A percentile compares a stretch with the other conserved stretches of the same genome.
Conservation (phyloP, 352 stramenopile species). For the Phytophthora niederhauseri region DNA sequence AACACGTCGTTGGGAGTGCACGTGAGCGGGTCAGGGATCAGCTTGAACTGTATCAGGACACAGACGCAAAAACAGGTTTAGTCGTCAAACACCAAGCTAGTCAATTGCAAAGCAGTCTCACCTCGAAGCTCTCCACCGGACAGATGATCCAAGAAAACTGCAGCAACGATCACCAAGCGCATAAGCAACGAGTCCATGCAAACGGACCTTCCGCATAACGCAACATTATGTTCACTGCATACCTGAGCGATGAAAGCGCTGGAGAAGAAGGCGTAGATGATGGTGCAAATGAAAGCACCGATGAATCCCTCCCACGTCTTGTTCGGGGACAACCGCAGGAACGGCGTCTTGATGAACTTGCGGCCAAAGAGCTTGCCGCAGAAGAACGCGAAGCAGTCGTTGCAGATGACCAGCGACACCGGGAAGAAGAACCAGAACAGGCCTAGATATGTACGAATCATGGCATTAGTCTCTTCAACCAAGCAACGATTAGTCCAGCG, state of each 20-base stretch:
- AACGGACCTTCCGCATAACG: not conserved
- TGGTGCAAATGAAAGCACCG: conserved; percentile 95
- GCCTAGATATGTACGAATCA: conserved; percentile 44
- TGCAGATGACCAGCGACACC: conserved; percentile 94
- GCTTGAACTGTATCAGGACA: too few species aligned
- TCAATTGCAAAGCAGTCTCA: conserved; percentile 14
- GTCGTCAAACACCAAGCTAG: too few species aligned
- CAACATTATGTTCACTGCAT: conserved; percentile 1
- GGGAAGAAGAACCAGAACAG: conserved; percentile 97
- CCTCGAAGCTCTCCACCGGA: conserved; percentile 84
- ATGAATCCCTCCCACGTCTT: conserved; percentile 99
- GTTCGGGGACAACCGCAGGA: conserved; percentile 96
- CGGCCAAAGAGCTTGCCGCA: conserved; percentile 86
- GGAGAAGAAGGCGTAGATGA: conserved; percentile 95
- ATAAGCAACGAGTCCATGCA: not conserved
- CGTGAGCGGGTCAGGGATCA: conserved; percentile 72
- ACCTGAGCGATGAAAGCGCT: conserved; percentile 89
- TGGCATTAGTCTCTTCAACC: conserved; percentile 7
- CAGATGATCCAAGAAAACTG: conserved; percentile 95
- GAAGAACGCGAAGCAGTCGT: conserved; percentile 97
- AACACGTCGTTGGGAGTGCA: conserved; percentile 75
- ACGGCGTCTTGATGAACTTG: conserved; percentile 94
- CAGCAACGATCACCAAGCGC: conserved; percentile 3
- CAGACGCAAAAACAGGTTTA: too few species aligned
- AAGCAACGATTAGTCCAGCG: not conserved